A percentile compares a stretch with the other conserved stretches of the same genome.
Conservation (phyloP, 805 yeast genomes). For the Candida ficus region DNA sequence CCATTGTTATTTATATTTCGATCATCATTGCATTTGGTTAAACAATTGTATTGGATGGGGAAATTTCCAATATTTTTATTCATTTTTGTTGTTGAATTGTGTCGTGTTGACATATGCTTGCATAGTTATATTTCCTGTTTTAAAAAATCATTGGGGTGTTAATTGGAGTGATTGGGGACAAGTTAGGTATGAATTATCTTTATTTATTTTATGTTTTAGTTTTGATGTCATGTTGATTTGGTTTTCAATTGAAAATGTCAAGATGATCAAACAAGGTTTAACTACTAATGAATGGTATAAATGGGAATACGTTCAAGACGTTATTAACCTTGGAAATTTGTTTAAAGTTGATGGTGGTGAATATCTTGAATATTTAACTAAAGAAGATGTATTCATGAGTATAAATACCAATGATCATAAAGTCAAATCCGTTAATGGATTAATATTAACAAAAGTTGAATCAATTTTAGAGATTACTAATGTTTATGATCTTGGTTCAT, state of each 20-base stretch:
- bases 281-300: slow-evolving; percentile 72
- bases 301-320: slow-evolving; percentile 60
- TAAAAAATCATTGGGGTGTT: slow-evolving; percentile 3
- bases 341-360: slow-evolving; percentile 14
- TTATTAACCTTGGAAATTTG: slow-evolving; percentile 37
- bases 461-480: slow-evolving; percentile 15
- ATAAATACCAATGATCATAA: slow-evolving; percentile 14
- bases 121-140: slow-evolving; percentile 14
- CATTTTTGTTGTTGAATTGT: slow-evolving; percentile 47
- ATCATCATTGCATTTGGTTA: slow-evolving; percentile 71
- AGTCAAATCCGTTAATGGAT: slow-evolving; percentile 9
- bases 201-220: slow-evolving; percentile 39
- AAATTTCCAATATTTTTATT: slow-evolving; percentile 57
- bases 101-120: slow-evolving; percentile 41
- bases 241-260: slow-evolving; percentile 41
- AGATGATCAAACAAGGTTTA: slow-evolving; percentile 56
- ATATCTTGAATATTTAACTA: slow-evolving; percentile 18
- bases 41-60: slow-evolving; percentile 71
- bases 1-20: slow-evolving; percentile 57
- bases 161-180: not conserved
- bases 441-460: slow-evolving; percentile 3
- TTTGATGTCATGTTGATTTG: slow-evolving; percentile 40
- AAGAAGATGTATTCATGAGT: slow-evolving; percentile 21
- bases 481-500: slow-evolving; percentile 20
- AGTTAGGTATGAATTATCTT: slow-evolving; percentile 10